A percentile compares a stretch with the other conserved stretches of the same genome.
These are phyloP conservation scores for Acer negundo DNA, from an alignment of 345 rosid species.

Conservation along the genomic window DNA sequence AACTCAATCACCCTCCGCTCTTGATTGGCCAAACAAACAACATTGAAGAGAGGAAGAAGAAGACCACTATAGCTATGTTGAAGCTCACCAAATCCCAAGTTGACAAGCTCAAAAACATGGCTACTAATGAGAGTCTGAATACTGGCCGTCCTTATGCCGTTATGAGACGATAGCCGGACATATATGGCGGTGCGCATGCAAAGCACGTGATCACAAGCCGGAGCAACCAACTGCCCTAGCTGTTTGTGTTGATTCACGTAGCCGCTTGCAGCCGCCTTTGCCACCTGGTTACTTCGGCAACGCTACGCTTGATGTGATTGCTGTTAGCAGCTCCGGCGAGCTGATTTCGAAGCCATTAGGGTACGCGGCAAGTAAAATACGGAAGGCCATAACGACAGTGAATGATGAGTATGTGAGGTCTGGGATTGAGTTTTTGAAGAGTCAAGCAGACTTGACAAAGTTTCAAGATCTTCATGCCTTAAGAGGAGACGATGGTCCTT, in stretches of 20 bases:
- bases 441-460: conserved; percentile 39
- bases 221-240: conserved; percentile 52
- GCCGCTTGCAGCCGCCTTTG: conserved; percentile 41
- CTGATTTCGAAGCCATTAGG: conserved; percentile 43
- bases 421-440: conserved; percentile 44
- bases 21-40: conserved; percentile 42
- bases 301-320: conserved; percentile 46
- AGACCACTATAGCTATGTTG: conserved; percentile 47
- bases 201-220: conserved; percentile 34
- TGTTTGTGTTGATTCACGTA: conserved; percentile 49
- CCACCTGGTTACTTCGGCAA: conserved; percentile 43
- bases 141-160: conserved; percentile 36
- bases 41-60: conserved; percentile 41
- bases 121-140: conserved; percentile 27
- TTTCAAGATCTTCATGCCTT: conserved; percentile 57
- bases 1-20: conserved; percentile 48
- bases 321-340: conserved; percentile 39
- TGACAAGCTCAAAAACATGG: conserved; percentile 44
- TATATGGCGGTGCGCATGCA: conserved; percentile 43
- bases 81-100: conserved; percentile 45
- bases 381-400: conserved; percentile 45
- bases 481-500: conserved; percentile 48
- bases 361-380: conserved; percentile 39
- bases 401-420: conserved; percentile 39
- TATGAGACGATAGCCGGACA: conserved; percentile 43